phyloP scores from a whole-genome alignment of 768 basidiomycete species.

The Naganishia vaughanmartiniae region DNA sequence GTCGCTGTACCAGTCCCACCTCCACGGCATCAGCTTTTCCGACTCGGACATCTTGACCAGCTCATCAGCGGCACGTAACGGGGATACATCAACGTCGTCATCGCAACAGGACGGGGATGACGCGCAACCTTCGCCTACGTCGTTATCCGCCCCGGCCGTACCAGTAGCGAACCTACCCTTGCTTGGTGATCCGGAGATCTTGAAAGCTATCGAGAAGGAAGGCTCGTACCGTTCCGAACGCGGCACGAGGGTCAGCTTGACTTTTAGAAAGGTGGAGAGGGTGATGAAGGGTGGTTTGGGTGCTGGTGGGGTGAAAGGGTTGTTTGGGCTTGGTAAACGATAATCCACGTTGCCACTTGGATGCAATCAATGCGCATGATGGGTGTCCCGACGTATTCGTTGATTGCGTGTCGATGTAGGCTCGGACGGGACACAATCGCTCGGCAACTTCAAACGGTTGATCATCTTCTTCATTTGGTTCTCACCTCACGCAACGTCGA shows the following conservation, averaged over 20 bases:
- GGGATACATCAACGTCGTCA: conserved; percentile 14
- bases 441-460: too few species aligned
- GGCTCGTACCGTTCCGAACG: conserved; percentile 55
- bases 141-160: conserved; percentile 32
- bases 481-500: too few species aligned
- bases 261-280: conserved; percentile 76
- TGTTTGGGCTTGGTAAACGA: not conserved
- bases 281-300: conserved; percentile 49
- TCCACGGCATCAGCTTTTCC: conserved; percentile 76
- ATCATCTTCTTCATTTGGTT: too few species aligned
- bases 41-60: conserved; percentile 55
- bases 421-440: too few species aligned
- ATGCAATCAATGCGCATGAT: not conserved
- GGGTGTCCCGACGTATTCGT: too few species aligned
- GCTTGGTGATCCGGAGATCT: conserved; percentile 56
- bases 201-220: conserved; percentile 56
- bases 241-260: conserved; percentile 71
- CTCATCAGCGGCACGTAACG: conserved; percentile 39
- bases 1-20: conserved; percentile 65
- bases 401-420: too few species aligned
- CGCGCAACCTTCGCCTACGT: conserved; percentile 10
- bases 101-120: conserved; percentile 38
- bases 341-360: not conserved
- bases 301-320: not conserved
- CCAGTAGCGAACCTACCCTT: conserved; percentile 63